A percentile compares a stretch with the other conserved stretches of the same genome.
Conservation (phyloP, 2,329 filamentous ascomycete genomes). For the Ophiostoma sp. region DNA sequence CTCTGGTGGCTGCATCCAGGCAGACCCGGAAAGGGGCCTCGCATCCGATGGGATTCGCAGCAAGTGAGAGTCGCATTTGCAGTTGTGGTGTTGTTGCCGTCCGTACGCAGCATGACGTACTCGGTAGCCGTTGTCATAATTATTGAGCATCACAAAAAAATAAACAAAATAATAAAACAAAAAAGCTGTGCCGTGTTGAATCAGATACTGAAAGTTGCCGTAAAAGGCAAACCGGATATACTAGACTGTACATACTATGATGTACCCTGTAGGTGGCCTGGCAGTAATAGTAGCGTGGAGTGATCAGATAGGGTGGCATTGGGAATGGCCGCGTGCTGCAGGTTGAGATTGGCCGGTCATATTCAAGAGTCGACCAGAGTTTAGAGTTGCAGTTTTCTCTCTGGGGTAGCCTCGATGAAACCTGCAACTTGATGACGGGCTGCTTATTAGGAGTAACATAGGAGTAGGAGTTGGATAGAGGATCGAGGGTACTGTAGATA, state of each 20-base stretch:
- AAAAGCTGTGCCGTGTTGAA: constrained; percentile 3
- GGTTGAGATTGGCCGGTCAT: not conserved
- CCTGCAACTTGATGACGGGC: not conserved
- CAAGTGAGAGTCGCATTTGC: constrained; percentile 3
- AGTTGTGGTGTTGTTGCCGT: not conserved
- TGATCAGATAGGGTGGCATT: not conserved
- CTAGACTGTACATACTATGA: not conserved
- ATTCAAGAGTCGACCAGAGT: not conserved
- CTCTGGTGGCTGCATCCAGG: not conserved
- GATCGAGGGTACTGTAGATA: too few species aligned
- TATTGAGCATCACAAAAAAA: too few species aligned
- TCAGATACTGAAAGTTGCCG: not conserved
- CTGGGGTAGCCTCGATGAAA: constrained; percentile 4
- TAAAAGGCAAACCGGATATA: not conserved
- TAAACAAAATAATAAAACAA: not conserved
- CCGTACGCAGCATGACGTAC: too few species aligned
- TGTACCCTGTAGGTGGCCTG: too few species aligned
- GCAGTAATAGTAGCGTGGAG: not conserved
- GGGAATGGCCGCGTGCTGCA: not conserved
- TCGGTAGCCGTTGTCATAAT: too few species aligned
- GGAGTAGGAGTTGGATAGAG: too few species aligned
- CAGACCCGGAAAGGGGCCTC: not conserved
- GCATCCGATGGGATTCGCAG: constrained; percentile 6
- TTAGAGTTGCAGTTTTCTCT: not conserved
- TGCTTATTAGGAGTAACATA: too few species aligned